These are phyloP conservation scores for Catunica adiposa DNA, from an alignment of 2,329 filamentous ascomycete genomes.

Conservation along the genomic window DNA sequence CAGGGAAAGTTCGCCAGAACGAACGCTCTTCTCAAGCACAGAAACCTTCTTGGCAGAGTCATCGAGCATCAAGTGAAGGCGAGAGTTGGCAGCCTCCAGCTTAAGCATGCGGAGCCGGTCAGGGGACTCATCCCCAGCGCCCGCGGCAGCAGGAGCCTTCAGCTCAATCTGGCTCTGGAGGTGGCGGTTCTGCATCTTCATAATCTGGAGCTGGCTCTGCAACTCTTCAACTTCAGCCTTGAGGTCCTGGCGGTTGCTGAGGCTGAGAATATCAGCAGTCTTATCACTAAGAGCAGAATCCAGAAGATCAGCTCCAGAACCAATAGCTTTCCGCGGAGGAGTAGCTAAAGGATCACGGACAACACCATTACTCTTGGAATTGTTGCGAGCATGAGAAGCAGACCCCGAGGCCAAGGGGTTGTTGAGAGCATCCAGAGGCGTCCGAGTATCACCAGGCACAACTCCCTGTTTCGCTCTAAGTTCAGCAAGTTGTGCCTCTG, in stretches of 20 bases:
- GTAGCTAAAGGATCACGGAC: background rate
- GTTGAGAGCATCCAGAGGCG: conserved; percentile 70
- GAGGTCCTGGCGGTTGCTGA: conserved; percentile 79
- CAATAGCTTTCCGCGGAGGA: conserved; percentile 35
- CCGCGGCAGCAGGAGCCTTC: background rate
- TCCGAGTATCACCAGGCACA: conserved; percentile 27
- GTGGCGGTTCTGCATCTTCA: conserved; percentile 89
- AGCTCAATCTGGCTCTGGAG: conserved; percentile 75
- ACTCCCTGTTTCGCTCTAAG: conserved; percentile 36
- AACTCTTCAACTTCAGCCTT: conserved; percentile 81
- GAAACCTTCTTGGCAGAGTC: conserved; percentile 89
- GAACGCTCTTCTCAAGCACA: conserved; percentile 69
- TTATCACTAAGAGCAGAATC: conserved; percentile 74
- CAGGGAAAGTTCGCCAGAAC: conserved; percentile 71
- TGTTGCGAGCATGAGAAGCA: conserved; percentile 43
- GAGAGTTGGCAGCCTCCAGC: conserved; percentile 78
- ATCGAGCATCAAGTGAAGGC: conserved; percentile 85
- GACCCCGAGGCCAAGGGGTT: conserved; percentile 61
- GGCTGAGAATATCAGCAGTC: conserved; percentile 59
- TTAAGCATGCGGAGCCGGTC: conserved; percentile 72
- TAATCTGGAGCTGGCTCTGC: conserved; percentile 84
- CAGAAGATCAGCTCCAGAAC: conserved; percentile 36
- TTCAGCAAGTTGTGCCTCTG: conserved; percentile 67
- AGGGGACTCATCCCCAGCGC: conserved; percentile 41
- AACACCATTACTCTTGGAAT: conserved; percentile 37